These are phyloP conservation scores for Ostreobium quekettii DNA, from an alignment of 139 green algal species.

Conservation along the genomic window DNA sequence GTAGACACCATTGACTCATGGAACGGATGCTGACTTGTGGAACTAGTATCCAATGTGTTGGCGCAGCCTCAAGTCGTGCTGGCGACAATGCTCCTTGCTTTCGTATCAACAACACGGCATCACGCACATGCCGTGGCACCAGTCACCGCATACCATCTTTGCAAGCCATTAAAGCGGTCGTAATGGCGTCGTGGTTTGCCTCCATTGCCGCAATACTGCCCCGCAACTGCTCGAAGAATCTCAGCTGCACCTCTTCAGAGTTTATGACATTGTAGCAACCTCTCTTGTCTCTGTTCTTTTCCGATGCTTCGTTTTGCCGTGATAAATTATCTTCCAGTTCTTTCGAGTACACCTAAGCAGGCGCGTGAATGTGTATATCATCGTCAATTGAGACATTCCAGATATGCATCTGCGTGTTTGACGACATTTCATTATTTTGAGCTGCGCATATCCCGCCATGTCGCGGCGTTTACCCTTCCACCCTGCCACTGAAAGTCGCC, in stretches of 20 bases:
- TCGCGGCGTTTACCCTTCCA: no score
- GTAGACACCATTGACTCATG: no score
- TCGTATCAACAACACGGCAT: no score
- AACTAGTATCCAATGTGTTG: no score
- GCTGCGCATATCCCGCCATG: no score
- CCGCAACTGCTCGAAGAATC: not conserved
- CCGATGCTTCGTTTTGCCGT: not conserved
- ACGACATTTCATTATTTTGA: no score
- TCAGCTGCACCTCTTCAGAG: not conserved
- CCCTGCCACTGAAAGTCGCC: no score
- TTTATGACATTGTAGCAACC: not conserved
- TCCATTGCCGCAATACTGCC: not conserved
- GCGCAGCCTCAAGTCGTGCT: no score
- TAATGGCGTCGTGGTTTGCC: not conserved
- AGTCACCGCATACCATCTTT: conserved; percentile 7
- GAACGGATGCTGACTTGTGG: no score
- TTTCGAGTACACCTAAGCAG: not conserved
- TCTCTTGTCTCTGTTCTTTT: not conserved
- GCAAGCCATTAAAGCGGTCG: not conserved
- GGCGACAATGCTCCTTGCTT: no score
- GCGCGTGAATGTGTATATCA: not conserved
- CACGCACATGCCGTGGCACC: no score
- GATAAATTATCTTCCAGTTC: not conserved
- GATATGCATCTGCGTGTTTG: no score
- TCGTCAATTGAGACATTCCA: not conserved